These are phyloP conservation scores for Cercospora beticola DNA, from an alignment of 2,329 filamentous ascomycete genomes.

Conservation along the genomic window DNA sequence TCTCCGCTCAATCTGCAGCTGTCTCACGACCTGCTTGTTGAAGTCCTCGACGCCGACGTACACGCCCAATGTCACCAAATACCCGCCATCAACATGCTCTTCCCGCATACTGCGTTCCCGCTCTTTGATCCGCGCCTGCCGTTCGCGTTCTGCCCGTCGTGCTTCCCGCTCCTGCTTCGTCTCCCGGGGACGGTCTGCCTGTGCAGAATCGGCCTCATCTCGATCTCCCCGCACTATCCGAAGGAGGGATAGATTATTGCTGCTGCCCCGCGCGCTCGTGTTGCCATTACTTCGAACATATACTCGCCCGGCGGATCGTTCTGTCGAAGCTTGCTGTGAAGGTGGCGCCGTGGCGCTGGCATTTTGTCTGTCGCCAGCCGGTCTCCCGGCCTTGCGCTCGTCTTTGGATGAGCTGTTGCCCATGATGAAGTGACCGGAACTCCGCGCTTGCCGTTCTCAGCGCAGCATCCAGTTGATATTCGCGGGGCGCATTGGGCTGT, in stretches of 20 bases:
- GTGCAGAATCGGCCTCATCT: slow-evolving; percentile 48
- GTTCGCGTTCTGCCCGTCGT: slow-evolving; percentile 78
- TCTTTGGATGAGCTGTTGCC: slow-evolving; percentile 53
- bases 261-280: slow-evolving; percentile 48
- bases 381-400: slow-evolving; percentile 41
- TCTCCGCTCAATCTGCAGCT: slow-evolving; percentile 91
- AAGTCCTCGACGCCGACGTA: slow-evolving; percentile 94
- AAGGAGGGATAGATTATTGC: slow-evolving; percentile 59
- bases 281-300: slow-evolving; percentile 49
- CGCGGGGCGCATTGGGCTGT: slow-evolving; percentile 14
- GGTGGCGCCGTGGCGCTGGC: slow-evolving; percentile 31
- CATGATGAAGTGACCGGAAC: slow-evolving; percentile 35
- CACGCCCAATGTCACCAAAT: slow-evolving; percentile 86
- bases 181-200: slow-evolving; percentile 66
- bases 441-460: slow-evolving; percentile 17
- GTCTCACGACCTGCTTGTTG: slow-evolving; percentile 81
- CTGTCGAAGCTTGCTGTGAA: slow-evolving; percentile 26
- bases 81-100: slow-evolving; percentile 92
- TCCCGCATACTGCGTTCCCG: slow-evolving; percentile 86
- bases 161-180: slow-evolving; percentile 91
- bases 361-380: slow-evolving; percentile 37
- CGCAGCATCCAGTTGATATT: slow-evolving; percentile 8
- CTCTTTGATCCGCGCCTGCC: slow-evolving; percentile 72
- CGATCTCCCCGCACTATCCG: slow-evolving; percentile 52
- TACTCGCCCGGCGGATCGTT: slow-evolving; percentile 37